phyloP scores from a whole-genome alignment of 2,329 filamentous ascomycete genomes.

The Cercospora sp. region DNA sequence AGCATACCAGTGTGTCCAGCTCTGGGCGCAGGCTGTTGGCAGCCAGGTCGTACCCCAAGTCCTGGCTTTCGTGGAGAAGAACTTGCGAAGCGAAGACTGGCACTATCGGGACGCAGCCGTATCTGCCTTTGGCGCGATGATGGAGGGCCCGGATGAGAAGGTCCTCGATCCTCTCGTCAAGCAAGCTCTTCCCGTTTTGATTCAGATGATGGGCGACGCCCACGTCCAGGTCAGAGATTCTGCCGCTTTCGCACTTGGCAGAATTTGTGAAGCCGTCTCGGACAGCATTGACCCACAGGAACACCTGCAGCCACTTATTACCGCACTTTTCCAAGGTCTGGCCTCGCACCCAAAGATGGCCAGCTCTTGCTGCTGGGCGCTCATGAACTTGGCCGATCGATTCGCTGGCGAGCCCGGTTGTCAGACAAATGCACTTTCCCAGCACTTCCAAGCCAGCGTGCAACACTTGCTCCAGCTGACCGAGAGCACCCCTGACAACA shows the following conservation, averaged over 20 bases:
- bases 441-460: constrained; percentile 91
- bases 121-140: constrained; percentile 95
- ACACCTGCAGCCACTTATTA: constrained; percentile 82
- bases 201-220: constrained; percentile 87
- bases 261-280: constrained; percentile 91
- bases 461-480: constrained; percentile 83
- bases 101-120: constrained; percentile 92
- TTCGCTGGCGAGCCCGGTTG: constrained; percentile 86
- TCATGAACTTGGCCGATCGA: constrained; percentile 97
- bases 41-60: constrained; percentile 82
- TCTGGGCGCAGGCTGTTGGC: constrained; percentile 90
- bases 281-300: constrained; percentile 83
- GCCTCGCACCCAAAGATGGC: constrained; percentile 95
- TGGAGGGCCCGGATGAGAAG: constrained; percentile 95
- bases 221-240: constrained; percentile 93
- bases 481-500: constrained; percentile 80
- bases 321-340: constrained; percentile 84
- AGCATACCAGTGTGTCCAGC: constrained; percentile 92
- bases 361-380: constrained; percentile 95
- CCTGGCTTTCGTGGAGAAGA: constrained; percentile 85
- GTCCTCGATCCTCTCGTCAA: constrained; percentile 91
- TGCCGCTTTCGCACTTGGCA: constrained; percentile 90
- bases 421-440: constrained; percentile 77
- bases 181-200: constrained; percentile 87
- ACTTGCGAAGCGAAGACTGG: constrained; percentile 91